A percentile compares a stretch with the other conserved stretches of the same genome.
Conservation (phyloP, 2,329 filamentous ascomycete genomes). For the Fusarium chlamydosporum region DNA sequence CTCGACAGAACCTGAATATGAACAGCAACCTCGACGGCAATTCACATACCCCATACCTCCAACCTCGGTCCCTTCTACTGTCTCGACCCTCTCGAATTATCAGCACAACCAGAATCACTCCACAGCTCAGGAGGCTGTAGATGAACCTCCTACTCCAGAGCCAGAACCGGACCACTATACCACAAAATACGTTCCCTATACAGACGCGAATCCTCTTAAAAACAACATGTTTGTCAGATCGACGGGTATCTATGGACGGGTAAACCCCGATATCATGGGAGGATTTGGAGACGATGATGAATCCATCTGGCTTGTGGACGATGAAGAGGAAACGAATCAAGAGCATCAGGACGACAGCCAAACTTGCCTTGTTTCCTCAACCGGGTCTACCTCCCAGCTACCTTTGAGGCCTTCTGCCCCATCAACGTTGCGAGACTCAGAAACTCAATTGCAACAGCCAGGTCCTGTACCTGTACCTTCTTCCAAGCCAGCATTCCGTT, state of each 20-base stretch:
- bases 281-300: constrained; percentile 53
- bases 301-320: constrained; percentile 52
- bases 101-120: constrained; percentile 5
- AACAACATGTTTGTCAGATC: constrained; percentile 50
- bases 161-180: constrained; percentile 22
- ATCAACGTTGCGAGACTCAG: constrained; percentile 1
- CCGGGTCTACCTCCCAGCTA: neutral
- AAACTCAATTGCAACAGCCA: constrained; percentile 25
- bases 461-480: constrained; percentile 21
- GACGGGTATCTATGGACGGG: constrained; percentile 49
- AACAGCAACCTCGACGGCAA: constrained; percentile 5
- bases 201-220: constrained; percentile 46
- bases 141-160: constrained; percentile 5
- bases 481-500: constrained; percentile 35
- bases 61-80: constrained; percentile 16
- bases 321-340: constrained; percentile 48
- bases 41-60: constrained; percentile 1
- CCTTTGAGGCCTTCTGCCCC: neutral
- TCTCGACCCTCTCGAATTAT: constrained; percentile 7
- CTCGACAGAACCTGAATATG: constrained; percentile 6
- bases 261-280: constrained; percentile 53
- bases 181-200: constrained; percentile 45
- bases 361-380: neutral
- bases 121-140: constrained; percentile 2
- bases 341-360: constrained; percentile 19